Conservation (phyloP, 805 yeast species). For the Tetrapisispora pingtungensis region DNA sequence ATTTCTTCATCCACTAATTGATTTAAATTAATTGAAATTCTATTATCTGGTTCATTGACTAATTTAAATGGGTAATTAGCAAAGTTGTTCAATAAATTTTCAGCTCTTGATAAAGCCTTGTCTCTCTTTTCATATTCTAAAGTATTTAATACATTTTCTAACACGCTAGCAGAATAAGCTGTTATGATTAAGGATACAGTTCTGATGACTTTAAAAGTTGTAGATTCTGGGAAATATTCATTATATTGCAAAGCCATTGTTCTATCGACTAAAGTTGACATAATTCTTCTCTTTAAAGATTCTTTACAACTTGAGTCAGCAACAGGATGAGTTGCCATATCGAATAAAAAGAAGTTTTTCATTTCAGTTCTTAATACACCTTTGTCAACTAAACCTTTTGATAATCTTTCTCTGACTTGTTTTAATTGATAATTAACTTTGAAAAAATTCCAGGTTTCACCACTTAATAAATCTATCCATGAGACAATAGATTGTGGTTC, state of each 20-base stretch:
- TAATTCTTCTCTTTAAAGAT: constrained; percentile 60
- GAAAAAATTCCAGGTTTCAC: constrained; percentile 95
- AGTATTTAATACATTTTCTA: constrained; percentile 74
- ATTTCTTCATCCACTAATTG: constrained; percentile 37
- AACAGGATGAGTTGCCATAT: constrained; percentile 98
- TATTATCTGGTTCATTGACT: constrained; percentile 48
- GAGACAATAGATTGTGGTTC: constrained; percentile 70
- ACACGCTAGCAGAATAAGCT: constrained; percentile 90
- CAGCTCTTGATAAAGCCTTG: constrained; percentile 88
- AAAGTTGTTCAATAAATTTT: constrained; percentile 72
- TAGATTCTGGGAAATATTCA: constrained; percentile 57
- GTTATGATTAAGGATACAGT: constrained; percentile 77
- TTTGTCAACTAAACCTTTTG: constrained; percentile 94
- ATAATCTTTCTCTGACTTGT: constrained; percentile 92
- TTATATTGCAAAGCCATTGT: constrained; percentile 49
- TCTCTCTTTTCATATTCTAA: constrained; percentile 83
- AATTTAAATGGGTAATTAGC: constrained; percentile 73
- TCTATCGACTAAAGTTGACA: constrained; percentile 61
- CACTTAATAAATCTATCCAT: constrained; percentile 91
- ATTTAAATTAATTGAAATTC: constrained; percentile 62
- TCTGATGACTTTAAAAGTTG: constrained; percentile 63
- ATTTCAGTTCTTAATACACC: constrained; percentile 94
- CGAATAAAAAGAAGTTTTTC: constrained; percentile 86
- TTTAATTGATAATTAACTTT: constrained; percentile 91
- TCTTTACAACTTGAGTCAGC: constrained; percentile 82